Conservation (phyloP, 2,329 filamentous ascomycete species). For the Paramyrothecium roridum region DNA sequence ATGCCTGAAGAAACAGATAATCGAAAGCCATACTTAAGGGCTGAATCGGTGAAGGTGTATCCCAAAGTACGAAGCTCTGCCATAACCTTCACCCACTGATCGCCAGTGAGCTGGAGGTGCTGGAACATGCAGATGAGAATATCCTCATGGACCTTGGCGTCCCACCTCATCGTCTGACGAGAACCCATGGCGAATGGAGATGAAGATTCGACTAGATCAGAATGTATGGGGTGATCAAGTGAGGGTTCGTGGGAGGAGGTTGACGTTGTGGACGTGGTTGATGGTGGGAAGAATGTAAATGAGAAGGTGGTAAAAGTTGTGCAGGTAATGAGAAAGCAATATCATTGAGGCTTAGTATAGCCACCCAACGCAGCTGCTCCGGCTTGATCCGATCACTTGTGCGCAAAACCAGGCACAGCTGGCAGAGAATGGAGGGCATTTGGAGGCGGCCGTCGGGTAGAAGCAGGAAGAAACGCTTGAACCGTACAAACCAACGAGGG, state of each 20-base stretch:
- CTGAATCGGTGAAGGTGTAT: slow-evolving; percentile 35
- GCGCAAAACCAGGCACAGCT: not conserved
- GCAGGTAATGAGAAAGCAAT: not conserved
- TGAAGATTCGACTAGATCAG: not conserved
- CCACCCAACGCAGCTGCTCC: not conserved
- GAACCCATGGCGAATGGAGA: slow-evolving; percentile 16
- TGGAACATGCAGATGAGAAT: slow-evolving; percentile 39
- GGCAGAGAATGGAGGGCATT: not conserved
- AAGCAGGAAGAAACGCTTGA: too few relatives aligned
- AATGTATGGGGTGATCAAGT: not conserved
- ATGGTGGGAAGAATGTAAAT: not conserved
- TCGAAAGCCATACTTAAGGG: slow-evolving; percentile 32
- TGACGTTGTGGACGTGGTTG: not conserved
- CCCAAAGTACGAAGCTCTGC: slow-evolving; percentile 31
- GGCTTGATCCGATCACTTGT: not conserved
- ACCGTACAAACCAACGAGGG: not conserved
- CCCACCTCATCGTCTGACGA: slow-evolving; percentile 36
- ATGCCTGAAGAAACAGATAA: slow-evolving; percentile 1
- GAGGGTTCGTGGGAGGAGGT: not conserved
- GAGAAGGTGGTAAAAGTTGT: not conserved
- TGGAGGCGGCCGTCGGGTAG: too few relatives aligned
- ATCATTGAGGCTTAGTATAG: not conserved
- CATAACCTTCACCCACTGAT: slow-evolving; percentile 33
- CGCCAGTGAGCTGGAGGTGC: slow-evolving; percentile 25
- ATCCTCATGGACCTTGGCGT: slow-evolving; percentile 36